Conservation (phyloP, 768 basidiomycete genomes). For the Cantharellus cinnabarinus region DNA sequence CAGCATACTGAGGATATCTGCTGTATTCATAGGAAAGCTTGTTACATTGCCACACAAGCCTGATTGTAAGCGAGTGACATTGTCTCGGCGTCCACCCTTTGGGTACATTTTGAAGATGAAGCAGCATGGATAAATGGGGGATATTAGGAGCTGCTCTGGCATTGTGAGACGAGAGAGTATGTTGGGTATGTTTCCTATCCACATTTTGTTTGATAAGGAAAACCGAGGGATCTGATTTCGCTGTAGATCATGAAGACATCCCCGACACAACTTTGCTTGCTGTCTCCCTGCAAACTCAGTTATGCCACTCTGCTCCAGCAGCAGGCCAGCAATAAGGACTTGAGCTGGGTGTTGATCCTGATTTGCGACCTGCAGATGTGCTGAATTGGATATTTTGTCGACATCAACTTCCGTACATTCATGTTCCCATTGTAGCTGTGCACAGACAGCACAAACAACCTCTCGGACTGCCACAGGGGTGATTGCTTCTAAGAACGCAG, state of each 20-base stretch:
- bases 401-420: too few species aligned
- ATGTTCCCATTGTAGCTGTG: too few species aligned
- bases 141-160: constrained; percentile 21
- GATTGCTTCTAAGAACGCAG: too few species aligned
- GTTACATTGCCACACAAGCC: constrained; percentile 21
- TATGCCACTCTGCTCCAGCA: neutral
- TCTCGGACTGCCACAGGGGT: too few species aligned
- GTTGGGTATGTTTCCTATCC: constrained; percentile 20
- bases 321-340: neutral
- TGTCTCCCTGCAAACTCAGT: neutral
- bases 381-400: too few species aligned
- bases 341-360: neutral
- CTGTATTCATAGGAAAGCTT: constrained; percentile 14
- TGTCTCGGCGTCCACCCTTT: constrained; percentile 9
- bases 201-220: constrained; percentile 21
- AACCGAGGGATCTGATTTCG: neutral
- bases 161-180: constrained; percentile 17
- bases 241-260: neutral
- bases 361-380: too few species aligned
- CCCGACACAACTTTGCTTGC: neutral
- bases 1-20: constrained; percentile 17
- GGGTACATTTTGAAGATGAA: constrained; percentile 1
- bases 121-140: constrained; percentile 12
- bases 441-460: too few species aligned
- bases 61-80: constrained; percentile 7